Base-by-base conservation (phyloP, 139 green algal species). In the Asterochloris erici region DNA sequence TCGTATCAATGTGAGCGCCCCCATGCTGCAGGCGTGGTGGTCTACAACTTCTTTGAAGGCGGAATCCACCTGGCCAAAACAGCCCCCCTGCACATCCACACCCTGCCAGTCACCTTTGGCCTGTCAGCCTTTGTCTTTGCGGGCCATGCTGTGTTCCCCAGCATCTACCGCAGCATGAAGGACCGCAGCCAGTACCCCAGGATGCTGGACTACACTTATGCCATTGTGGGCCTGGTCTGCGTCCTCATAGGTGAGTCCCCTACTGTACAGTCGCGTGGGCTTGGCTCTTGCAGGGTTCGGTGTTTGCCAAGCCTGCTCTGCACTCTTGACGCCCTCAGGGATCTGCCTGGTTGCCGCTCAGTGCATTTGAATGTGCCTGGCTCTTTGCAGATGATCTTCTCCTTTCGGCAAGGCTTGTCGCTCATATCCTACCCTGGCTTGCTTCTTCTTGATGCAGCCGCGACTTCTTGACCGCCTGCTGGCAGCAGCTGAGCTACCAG, bases 131-230 rank as follows among this genome's bases (percentile, higher is more conserved):
- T 90, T 74, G 87, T 86, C 68, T 90, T 85, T 64, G 73, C 86
- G 71, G 85, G 84, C 16, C 84, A 87, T 63, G 82, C 79, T 9
- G 87, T 90, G 23, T 90, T 90, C 69, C 87, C 87, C 23, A 84
- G 74, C 61, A 82, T 90, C 24, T 86, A 88, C 68, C 64, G 79
- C 29, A 85, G 76, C 68, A 88, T 90, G 84, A 82, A 85, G 79
- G 71, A 74, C 21, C 86, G 84, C 68, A 63, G 63, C 23, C 79
- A 85, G 15, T 90, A 86, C 28, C 80, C 85, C 16, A 71, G 64
- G 38, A 70, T 90, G 47, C 82, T 90, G 68, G 81, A 85, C 29
- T 70, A 28, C 54, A 84, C 87, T 11, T 88, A 88, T n/a, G 73
- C n/a, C 24, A 61, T 84, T 47, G 87, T 88, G 26, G 71, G 79